Conservation (phyloP, 2,329 filamentous ascomycete species). For the Colletotrichum cordylinicola region DNA sequence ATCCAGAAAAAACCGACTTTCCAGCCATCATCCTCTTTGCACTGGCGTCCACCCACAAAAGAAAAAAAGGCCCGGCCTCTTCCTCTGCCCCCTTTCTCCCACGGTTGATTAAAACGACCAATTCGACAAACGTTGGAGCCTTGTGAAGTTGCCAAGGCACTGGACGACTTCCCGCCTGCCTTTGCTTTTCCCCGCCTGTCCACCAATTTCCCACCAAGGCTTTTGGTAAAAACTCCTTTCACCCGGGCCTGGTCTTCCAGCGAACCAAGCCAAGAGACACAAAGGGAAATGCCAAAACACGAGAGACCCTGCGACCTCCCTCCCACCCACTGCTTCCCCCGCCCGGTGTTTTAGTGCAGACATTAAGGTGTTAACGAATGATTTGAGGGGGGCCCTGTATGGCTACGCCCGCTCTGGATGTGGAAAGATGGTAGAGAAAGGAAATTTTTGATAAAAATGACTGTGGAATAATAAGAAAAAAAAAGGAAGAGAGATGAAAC, state of each 20-base stretch:
- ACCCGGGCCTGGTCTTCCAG: conserved; percentile 10
- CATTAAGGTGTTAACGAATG: conserved; percentile 15
- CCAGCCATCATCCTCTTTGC: background rate
- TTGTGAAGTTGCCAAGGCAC: background rate
- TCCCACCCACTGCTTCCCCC: background rate
- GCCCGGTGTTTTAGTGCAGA: background rate
- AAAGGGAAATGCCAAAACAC: background rate
- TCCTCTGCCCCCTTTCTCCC: background rate
- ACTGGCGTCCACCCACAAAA: background rate
- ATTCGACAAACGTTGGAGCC: background rate
- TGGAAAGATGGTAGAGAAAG: background rate
- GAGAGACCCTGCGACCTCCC: background rate
- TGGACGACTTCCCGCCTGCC: background rate
- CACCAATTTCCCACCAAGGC: background rate
- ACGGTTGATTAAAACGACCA: background rate
- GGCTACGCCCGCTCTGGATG: background rate
- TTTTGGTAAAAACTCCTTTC: background rate
- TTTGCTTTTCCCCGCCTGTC: background rate
- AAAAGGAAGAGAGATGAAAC: background rate
- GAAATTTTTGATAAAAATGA: background rate
- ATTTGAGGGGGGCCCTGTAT: background rate
- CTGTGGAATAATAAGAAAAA: background rate
- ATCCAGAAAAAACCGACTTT: background rate
- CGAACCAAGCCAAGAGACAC: background rate
- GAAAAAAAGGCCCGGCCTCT: conserved; percentile 16